phyloP scores from a whole-genome alignment of 805 yeast genomes.

The Metschnikowia drakensbergensis region DNA sequence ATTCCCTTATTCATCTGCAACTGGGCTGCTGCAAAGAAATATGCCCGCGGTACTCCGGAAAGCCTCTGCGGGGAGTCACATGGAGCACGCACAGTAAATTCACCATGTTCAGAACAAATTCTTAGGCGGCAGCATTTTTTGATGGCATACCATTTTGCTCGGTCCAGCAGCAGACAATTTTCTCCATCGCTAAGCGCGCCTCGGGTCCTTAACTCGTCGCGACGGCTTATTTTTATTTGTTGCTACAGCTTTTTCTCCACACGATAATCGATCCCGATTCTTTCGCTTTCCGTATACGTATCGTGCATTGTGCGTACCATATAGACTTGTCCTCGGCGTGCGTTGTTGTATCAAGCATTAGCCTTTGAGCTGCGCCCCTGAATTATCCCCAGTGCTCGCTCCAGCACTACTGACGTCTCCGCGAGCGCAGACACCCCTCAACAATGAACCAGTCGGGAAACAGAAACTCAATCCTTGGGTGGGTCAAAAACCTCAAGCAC shows the following conservation, averaged over 20 bases:
- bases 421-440: conserved; percentile 3
- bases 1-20: background rate
- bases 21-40: background rate
- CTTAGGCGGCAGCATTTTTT: background rate
- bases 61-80: no score
- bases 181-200: conserved; percentile 1
- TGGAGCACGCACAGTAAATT: no score
- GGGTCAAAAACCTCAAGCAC: conserved; percentile 43
- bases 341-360: background rate
- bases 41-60: no score
- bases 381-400: conserved; percentile 2
- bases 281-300: conserved; percentile 3
- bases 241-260: conserved; percentile 8
- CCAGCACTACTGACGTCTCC: conserved; percentile 3
- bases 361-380: conserved; percentile 2
- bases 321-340: background rate
- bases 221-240: conserved; percentile 2
- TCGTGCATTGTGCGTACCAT: background rate
- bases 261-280: conserved; percentile 1
- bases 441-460: conserved; percentile 40
- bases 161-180: conserved; percentile 1
- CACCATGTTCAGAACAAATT: background rate
- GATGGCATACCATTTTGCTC: background rate
- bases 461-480: conserved; percentile 39
- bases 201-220: conserved; percentile 1